Base-by-base conservation (phyloP, 2,329 filamentous ascomycete species). In the Xylaria multiplex region DNA sequence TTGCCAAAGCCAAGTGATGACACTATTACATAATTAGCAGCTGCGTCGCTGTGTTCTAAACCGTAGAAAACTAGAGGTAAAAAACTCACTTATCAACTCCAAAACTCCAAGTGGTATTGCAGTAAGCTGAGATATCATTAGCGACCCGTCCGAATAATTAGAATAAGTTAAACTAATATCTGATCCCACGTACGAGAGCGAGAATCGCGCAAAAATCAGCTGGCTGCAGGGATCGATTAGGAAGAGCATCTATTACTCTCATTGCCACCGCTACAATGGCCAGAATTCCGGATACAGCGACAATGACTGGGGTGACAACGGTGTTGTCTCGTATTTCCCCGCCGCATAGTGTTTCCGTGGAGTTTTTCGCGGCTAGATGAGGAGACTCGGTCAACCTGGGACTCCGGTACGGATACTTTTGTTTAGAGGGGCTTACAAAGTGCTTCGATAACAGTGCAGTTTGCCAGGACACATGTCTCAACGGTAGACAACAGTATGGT, bases 401-500 rank as follows among this genome's bases (percentile, higher is more conserved):
- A 49, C 24, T 55, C 49, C 46, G 14, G 56, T 49, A 35, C 14
- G 43, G 35, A 52, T 56, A 22, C 6, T 43, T 16, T 54, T 37
- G 14, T 55, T 45, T 16, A 32, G 32, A 37, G 32, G 30, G 19
- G 64, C 64, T 22, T 49, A 63, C 59, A 2, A 52, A 66, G 59
- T 43, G 37, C 64, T 59, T 66, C 64, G 32, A 66, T 64, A 40
- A 66, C 50, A 13, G 64, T 66, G 55, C 64, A 64, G 35, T 63
- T 63, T 32, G 46, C 48, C 19, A 66, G 50, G 19, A 54, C 45
- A 53, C 64, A 66, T 59, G 59, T 60, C 55, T 66, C 40, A 49
- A 64, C 59, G 5, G 50, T 56, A 32, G 55, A 53, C 55, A 64
- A 55, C 2, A 66, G 45, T 43, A 40, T 22, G 48, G 32, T 48